Conservation (phyloP, 2,329 filamentous ascomycete genomes). For the Talaromyces sp. region DNA sequence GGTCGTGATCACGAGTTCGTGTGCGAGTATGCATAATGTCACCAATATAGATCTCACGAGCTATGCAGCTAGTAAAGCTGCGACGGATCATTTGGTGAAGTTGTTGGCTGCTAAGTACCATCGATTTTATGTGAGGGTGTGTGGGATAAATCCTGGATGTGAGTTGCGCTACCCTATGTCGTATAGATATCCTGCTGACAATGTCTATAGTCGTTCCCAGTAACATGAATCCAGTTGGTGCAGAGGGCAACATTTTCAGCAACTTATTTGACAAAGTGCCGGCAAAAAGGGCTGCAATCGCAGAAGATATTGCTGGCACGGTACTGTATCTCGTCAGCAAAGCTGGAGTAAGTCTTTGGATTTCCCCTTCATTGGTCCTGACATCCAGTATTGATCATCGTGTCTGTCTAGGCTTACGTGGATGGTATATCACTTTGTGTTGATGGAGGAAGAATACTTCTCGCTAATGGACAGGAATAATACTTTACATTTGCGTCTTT, state of each 20-base stretch:
- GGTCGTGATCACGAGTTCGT: constrained; percentile 50
- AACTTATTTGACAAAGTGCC: constrained; percentile 42
- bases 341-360: constrained; percentile 35
- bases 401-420: constrained; percentile 34
- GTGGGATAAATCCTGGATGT: constrained; percentile 45
- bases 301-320: constrained; percentile 44
- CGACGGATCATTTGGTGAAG: constrained; percentile 51
- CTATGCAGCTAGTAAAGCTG: constrained; percentile 52
- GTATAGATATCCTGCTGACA: constrained; percentile 11
- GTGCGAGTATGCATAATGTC: constrained; percentile 52
- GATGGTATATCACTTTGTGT: constrained; percentile 40
- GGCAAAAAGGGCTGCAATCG: constrained; percentile 37
- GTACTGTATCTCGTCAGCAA: constrained; percentile 43
- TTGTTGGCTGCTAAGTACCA: constrained; percentile 50
- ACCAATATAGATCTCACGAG: constrained; percentile 54
- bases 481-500: background rate
- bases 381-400: background rate
- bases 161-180: constrained; percentile 25
- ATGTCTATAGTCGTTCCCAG: constrained; percentile 38
- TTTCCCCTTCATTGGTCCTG: no score
- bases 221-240: constrained; percentile 45
- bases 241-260: constrained; percentile 42
- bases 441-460: constrained; percentile 40
- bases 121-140: constrained; percentile 44
- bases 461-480: constrained; percentile 41